phyloP scores from a whole-genome alignment of 805 yeast species.

The Candida orba region DNA sequence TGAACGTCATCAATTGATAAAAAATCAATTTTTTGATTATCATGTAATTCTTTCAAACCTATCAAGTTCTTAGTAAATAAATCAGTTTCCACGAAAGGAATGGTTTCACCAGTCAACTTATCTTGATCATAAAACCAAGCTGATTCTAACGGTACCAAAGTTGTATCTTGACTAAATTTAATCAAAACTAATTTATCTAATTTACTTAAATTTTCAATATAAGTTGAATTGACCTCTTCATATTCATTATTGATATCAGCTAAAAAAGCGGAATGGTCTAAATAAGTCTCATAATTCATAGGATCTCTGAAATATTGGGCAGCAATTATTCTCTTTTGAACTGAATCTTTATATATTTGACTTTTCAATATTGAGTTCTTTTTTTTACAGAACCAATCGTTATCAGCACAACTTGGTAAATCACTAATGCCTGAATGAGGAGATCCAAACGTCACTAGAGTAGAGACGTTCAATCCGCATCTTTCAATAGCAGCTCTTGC shows the following conservation, averaged over 20 bases:
- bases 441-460: conserved; percentile 67
- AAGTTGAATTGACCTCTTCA: conserved; percentile 28
- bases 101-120: conserved; percentile 30
- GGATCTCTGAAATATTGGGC: conserved; percentile 76
- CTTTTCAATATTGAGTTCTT: conserved; percentile 47
- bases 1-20: conserved; percentile 49
- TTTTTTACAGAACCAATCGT: conserved; percentile 53
- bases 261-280: conserved; percentile 49
- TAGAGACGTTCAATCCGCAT: conserved; percentile 42
- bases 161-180: conserved; percentile 54
- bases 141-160: conserved; percentile 64
- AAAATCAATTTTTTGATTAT: conserved; percentile 39
- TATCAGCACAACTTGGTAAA: conserved; percentile 48
- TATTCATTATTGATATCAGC: conserved; percentile 64
- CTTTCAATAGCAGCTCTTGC: conserved; percentile 58
- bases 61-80: conserved; percentile 48
- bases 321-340: conserved; percentile 54
- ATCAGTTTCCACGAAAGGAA: conserved; percentile 42
- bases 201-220: conserved; percentile 34
- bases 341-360: conserved; percentile 51
- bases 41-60: conserved; percentile 47
- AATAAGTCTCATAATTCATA: conserved; percentile 42
- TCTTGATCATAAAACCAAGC: conserved; percentile 60
- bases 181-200: conserved; percentile 53
- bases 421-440: conserved; percentile 76